Evolutionary conservation across 2,329 filamentous ascomycete genomes (phyloP).

Genomic region (Venturia oleaginea): DNA sequence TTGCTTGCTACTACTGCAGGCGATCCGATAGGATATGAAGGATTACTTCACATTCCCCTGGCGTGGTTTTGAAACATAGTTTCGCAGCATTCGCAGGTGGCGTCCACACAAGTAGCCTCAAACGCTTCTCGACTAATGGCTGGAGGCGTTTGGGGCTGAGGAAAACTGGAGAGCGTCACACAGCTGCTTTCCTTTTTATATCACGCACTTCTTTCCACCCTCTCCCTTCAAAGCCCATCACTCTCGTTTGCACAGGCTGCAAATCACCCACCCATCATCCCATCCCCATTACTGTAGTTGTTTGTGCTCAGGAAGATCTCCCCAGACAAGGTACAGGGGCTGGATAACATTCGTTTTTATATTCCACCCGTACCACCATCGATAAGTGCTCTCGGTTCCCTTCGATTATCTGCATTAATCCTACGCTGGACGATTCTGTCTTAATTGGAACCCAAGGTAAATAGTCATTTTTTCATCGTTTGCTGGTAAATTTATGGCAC

Average conservation of each 20-base stretch:
- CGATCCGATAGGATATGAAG: background rate
- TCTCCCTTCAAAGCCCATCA: background rate
- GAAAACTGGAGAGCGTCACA: background rate
- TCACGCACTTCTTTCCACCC: background rate
- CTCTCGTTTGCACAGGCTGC: conserved; percentile 6
- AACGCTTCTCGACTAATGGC: background rate
- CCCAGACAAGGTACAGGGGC: background rate
- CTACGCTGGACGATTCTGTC: background rate
- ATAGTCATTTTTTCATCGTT: background rate
- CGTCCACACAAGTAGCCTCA: background rate
- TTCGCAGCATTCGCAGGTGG: background rate
- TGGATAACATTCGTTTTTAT: background rate
- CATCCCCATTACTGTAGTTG: background rate
- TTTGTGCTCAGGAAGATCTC: background rate
- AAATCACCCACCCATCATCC: background rate
- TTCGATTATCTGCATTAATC: too few relatives aligned
- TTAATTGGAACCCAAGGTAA: background rate
- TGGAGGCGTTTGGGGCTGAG: background rate
- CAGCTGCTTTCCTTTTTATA: background rate
- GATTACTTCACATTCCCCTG: background rate
- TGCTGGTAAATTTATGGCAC: background rate
- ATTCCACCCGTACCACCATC: background rate
- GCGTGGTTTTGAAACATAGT: background rate
- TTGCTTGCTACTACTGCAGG: background rate
- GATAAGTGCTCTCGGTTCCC: background rate